A percentile compares a stretch with the other conserved stretches of the same genome.
These are phyloP conservation scores for Xylaria grammica DNA, from an alignment of 495 filamentous ascomycete genomes.

Conservation along the genomic window DNA sequence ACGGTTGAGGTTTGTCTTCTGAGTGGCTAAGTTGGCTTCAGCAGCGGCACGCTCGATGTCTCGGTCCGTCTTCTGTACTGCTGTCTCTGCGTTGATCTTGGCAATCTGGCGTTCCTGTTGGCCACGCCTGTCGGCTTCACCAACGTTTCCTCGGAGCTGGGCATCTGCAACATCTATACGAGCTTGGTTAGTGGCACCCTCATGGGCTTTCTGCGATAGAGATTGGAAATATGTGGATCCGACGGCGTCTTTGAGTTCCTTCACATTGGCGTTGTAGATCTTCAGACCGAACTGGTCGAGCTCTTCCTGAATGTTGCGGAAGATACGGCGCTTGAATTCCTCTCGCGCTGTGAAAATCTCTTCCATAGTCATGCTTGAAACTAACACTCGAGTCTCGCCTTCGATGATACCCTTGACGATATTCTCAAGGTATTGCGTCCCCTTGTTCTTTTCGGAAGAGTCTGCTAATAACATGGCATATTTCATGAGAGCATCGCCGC, in stretches of 20 bases:
- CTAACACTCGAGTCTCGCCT: conserved; percentile 79
- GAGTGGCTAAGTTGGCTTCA: conserved; percentile 71
- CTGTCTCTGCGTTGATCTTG: conserved; percentile 81
- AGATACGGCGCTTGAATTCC: conserved; percentile 77
- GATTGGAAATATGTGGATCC: conserved; percentile 79
- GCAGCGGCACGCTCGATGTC: conserved; percentile 79
- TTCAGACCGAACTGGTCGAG: conserved; percentile 74
- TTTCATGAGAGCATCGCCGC: conserved; percentile 66
- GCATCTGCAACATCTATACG: conserved; percentile 83
- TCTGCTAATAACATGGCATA: conserved; percentile 79
- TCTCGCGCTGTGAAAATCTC: conserved; percentile 84
- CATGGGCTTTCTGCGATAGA: conserved; percentile 79
- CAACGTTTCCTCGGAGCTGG: conserved; percentile 76
- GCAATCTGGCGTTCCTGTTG: conserved; percentile 79
- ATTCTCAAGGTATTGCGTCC: conserved; percentile 73
- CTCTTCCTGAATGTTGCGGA: conserved; percentile 77
- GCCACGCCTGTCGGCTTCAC: conserved; percentile 77
- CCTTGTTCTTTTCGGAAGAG: conserved; percentile 38
- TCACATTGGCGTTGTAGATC: conserved; percentile 80
- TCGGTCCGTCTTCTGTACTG: conserved; percentile 80
- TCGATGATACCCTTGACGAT: conserved; percentile 91
- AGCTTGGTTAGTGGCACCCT: conserved; percentile 78
- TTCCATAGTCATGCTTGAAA: conserved; percentile 84
- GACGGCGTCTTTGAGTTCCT: conserved; percentile 80
- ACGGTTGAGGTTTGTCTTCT: conserved; percentile 71